phyloP scores from a whole-genome alignment of 1,139 yeast genomes.

The Yamadazyma membranifaciens region DNA sequence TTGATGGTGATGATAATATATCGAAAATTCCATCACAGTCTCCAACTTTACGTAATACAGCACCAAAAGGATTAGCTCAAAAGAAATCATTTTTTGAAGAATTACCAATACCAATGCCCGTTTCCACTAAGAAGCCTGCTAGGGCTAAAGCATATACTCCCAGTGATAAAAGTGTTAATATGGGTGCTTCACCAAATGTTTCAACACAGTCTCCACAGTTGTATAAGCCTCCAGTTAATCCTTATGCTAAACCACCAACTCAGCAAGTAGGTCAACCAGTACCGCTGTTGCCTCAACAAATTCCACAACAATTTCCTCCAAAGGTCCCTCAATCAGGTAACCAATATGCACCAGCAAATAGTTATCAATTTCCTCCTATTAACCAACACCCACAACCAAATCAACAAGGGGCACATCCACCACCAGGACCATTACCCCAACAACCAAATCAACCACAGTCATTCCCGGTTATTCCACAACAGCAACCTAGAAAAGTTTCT shows the following conservation, averaged over 20 bases:
- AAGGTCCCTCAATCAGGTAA: neutral
- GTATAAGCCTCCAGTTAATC: slow-evolving; percentile 17
- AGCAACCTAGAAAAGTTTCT: slow-evolving; percentile 7
- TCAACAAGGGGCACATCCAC: neutral
- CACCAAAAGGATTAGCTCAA: slow-evolving; percentile 13
- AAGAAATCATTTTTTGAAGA: slow-evolving; percentile 56
- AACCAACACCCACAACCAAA: neutral
- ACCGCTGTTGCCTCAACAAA: slow-evolving; percentile 1
- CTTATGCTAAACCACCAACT: slow-evolving; percentile 14
- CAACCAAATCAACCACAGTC: slow-evolving; percentile 9
- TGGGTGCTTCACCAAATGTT: slow-evolving; percentile 9
- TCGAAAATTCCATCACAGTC: slow-evolving; percentile 8
- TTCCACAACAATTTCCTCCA: slow-evolving; percentile 3
- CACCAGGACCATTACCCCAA: slow-evolving; percentile 8
- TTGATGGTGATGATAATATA: slow-evolving; percentile 2
- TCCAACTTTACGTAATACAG: slow-evolving; percentile 6
- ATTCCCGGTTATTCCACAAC: neutral
- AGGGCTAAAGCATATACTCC: slow-evolving; percentile 22
- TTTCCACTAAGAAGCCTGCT: slow-evolving; percentile 24
- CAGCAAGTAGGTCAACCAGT: slow-evolving; percentile 3
- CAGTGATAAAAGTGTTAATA: neutral
- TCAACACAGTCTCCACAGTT: slow-evolving; percentile 11
- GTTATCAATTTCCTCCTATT: slow-evolving; percentile 1
- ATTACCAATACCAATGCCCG: slow-evolving; percentile 38
- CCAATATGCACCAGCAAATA: neutral